Evolutionary conservation across 1,284 basidiomycete genomes (phyloP), one percentile per base, ranked within the genome.

Genomic region (Ganoderma meredithae): DNA sequence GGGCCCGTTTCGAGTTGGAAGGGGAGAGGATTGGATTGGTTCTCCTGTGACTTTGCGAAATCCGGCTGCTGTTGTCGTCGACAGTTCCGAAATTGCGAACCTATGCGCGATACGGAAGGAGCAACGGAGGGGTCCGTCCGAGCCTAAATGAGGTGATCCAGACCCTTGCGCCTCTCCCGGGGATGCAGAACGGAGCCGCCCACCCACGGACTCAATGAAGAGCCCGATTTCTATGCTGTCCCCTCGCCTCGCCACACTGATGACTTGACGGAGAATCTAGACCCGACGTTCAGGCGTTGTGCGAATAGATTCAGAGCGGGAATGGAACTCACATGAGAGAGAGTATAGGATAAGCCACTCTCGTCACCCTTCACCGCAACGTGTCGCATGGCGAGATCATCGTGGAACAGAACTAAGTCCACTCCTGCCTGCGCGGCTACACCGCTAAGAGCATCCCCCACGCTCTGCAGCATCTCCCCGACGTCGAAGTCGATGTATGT

Each of bases 181-280:
- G 8, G 72, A 68, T 10, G 64, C 65, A 7, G 68, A 66, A 7
- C 65, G 64, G 13, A 36, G 53, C 17, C 70, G 55, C 39, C 67
- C 73, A 66, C 65, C 70, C 19, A 75, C 74, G 63, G 80, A 77
- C 65, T 85, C 83, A 63, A 95, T 83, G 72, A 90, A 88, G n/a
- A 98, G 86, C 5, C 96, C 95, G 60, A 98, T 81, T 76, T 97
- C 95, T 62, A 98, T 87, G n/a, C 92, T 91, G 75, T 97, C 95
- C 5, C 94, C 94, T 56, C 79, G 82, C 60, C 82, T 81, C 4
- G 94, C 84, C 39, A 90, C 89, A 41, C 84, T 82, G 40, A 98
- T 82, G 53, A 97, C 85, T 84, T 97, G 96, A 25, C 95, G 92
- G 56, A 96, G 80, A 66, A 97, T 86, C 95, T 98, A 75, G 13